Evolutionary conservation across 768 basidiomycete genomes (phyloP), one percentile per base, ranked within the genome.

Genomic region (Amanita inopinata): DNA sequence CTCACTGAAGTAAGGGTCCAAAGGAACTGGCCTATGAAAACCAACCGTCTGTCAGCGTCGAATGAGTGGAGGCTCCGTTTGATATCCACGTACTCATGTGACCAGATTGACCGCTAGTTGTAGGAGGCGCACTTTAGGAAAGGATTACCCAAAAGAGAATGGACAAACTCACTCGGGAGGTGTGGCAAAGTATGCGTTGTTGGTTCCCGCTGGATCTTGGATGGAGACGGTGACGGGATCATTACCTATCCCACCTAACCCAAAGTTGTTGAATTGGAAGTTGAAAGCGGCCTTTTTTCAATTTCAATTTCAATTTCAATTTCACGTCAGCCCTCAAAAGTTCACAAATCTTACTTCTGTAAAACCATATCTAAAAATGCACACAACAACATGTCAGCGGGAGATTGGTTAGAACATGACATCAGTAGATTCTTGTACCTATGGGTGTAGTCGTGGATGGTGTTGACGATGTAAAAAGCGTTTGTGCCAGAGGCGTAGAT

Each of bases 241-340:
- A 38, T 63, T 66, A 20, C 64, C 74, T 35, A 49, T 48, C 4
- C 77, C 76, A 8, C 75, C 76, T 41, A 69, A 65, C 5, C 65
- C 67, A 51, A 73, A 73, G 65, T 80, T 80, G 60, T 74, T 65
- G 19, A 59, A 64, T 59, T 81, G 78, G 73, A 81, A 65, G 49
- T 65, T 65, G 51, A 54, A 63, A 2, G 55, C 58, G 10, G 53
- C 28, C 51, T 54, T 75, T 38, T n/a, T n/a, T n/a, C n/a, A n/a
- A n/a, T n/a, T n/a, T n/a, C n/a, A n/a, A n/a, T n/a, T n/a, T n/a
- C n/a, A n/a, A n/a, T n/a, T n/a, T n/a, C n/a, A n/a, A n/a, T n/a
- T n/a, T n/a, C n/a, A n/a, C n/a, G n/a, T n/a, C n/a, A n/a, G n/a
- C n/a, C n/a, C n/a, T n/a, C n/a, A n/a, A n/a, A n/a, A n/a, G n/a